Evolutionary conservation across 179 eudicot genomes (phyloP).

Genomic region (Heliamphora pulchella): DNA sequence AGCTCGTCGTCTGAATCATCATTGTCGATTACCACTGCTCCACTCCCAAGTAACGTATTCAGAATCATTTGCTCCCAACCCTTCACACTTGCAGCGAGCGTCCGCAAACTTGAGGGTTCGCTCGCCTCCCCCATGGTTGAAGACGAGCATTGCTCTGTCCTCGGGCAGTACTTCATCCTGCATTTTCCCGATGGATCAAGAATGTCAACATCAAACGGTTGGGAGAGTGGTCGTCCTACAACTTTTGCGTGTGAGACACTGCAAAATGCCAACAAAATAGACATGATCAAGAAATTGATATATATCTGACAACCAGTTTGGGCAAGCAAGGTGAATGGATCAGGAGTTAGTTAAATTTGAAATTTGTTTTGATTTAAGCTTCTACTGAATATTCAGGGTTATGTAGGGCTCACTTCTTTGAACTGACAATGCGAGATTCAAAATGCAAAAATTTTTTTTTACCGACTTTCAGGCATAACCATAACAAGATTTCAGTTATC

Average conservation of each 20-base stretch:
- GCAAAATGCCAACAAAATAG: not conserved
- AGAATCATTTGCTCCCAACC: slow-evolving; percentile 39
- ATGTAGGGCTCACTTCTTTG: not conserved
- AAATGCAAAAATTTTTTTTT: too few species aligned
- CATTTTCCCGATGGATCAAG: slow-evolving; percentile 31
- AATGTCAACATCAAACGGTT: slow-evolving; percentile 32
- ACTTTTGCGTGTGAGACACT: slow-evolving; percentile 40
- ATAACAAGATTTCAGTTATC: not conserved
- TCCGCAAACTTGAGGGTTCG: slow-evolving; percentile 18
- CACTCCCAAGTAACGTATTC: slow-evolving; percentile 26
- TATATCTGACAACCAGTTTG: not conserved
- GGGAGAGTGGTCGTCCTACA: slow-evolving; percentile 37
- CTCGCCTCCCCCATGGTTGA: slow-evolving; percentile 1
- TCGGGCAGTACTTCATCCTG: slow-evolving; percentile 29
- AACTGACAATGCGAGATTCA: not conserved
- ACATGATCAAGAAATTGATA: not conserved
- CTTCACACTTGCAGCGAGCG: slow-evolving; percentile 24
- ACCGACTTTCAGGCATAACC: not conserved
- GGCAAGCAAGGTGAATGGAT: not conserved
- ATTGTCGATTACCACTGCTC: slow-evolving; percentile 14
- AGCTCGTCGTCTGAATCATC: slow-evolving; percentile 18
- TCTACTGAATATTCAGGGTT: not conserved
- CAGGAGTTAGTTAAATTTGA: not conserved
- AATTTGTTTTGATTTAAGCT: not conserved
- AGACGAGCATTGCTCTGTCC: slow-evolving; percentile 11